phyloP scores from a whole-genome alignment of 495 filamentous ascomycete genomes.

The Baudoinia panamericana region DNA sequence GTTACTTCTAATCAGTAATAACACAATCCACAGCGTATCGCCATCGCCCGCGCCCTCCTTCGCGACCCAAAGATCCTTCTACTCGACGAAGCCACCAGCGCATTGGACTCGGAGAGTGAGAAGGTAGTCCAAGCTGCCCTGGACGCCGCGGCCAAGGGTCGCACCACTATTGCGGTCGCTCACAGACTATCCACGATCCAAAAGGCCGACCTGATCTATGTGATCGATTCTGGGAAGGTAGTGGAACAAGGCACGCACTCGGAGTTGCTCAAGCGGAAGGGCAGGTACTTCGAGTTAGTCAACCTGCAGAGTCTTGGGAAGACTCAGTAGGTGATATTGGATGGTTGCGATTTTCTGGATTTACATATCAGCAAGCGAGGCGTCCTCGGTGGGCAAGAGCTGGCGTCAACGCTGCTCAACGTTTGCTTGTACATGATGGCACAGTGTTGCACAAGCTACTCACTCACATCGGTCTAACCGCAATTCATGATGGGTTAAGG shows the following conservation, averaged over 20 bases:
- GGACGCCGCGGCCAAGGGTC: constrained; percentile 52
- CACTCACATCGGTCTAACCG: too few species aligned
- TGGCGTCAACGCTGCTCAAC: too few species aligned
- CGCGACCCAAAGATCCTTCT: constrained; percentile 71
- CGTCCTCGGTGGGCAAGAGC: too few species aligned
- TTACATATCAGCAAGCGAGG: constrained; percentile 11
- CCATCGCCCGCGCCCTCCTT: constrained; percentile 37
- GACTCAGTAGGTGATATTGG: constrained; percentile 8
- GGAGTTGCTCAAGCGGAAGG: constrained; percentile 46
- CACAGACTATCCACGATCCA: constrained; percentile 65
- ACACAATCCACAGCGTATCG: constrained; percentile 11
- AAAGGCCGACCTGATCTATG: constrained; percentile 62
- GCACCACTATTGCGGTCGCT: constrained; percentile 74
- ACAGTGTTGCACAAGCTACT: too few species aligned
- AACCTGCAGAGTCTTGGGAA: constrained; percentile 31
- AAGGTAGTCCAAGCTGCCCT: constrained; percentile 56
- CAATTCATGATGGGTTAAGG: too few species aligned
- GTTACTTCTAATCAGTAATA: constrained; percentile 11
- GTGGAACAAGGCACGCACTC: constrained; percentile 57
- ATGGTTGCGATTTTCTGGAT: neutral
- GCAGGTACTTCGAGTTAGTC: constrained; percentile 38
- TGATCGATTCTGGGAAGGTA: constrained; percentile 54
- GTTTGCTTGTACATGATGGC: too few species aligned
- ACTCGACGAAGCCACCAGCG: constrained; percentile 73
- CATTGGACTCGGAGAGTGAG: constrained; percentile 63